phyloP scores from a whole-genome alignment of 148 eudicot genomes.

The Vaccinium macrocarpon region DNA sequence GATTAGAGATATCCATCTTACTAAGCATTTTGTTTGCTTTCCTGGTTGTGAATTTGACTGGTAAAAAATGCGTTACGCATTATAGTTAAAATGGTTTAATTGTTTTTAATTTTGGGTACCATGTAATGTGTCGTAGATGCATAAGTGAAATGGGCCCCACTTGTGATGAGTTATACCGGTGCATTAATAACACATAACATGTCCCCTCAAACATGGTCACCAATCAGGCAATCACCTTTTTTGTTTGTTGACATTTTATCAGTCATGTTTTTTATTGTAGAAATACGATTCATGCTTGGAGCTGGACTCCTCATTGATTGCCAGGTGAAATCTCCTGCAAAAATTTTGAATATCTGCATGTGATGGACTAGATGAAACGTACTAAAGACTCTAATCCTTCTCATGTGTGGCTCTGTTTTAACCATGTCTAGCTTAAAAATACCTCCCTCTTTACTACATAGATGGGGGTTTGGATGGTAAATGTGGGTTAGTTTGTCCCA shows the following conservation, averaged over 20 bases:
- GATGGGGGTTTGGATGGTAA: constrained; percentile 84
- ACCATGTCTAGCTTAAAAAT: constrained; percentile 1
- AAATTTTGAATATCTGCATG: constrained; percentile 63
- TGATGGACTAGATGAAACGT: constrained; percentile 98
- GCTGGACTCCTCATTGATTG: constrained; percentile 82
- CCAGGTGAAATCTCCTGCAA: constrained; percentile 73
- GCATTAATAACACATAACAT: neutral
- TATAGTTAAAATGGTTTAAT: neutral
- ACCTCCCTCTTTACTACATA: constrained; percentile 29
- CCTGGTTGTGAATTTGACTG: neutral
- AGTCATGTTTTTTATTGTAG: constrained; percentile 73
- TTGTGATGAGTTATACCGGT: neutral
- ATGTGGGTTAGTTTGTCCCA: too few species aligned
- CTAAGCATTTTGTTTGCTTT: neutral
- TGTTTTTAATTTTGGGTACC: neutral
- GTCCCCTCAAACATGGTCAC: neutral
- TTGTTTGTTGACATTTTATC: neutral
- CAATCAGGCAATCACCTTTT: neutral
- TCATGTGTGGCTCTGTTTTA: neutral
- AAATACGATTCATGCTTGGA: constrained; percentile 84
- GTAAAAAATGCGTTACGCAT: neutral
- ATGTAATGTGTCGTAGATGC: neutral
- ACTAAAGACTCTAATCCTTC: neutral
- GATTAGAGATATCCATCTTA: neutral
- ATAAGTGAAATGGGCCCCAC: neutral